Base-by-base conservation (phyloP, 1,139 yeast species). In the Kodamaea plutei region DNA sequence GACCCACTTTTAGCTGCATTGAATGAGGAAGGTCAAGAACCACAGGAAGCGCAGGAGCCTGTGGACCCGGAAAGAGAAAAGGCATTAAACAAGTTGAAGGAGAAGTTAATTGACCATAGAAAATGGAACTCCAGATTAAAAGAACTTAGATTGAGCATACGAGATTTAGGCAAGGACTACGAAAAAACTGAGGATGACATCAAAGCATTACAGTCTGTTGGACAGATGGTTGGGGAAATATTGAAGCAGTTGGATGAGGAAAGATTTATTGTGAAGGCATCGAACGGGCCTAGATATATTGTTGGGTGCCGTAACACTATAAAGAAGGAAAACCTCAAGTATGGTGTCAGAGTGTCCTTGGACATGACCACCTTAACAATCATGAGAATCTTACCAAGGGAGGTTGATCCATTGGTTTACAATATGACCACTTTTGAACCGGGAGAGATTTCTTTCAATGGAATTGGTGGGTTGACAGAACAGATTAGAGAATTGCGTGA, bases 351-450 rank as follows among this genome's bases (percentile, higher is more conserved):
- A 52, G 99, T 93, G 29, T 91, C 97, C 12, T 71, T 93, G 44
- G 99, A 93, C 58, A 93, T 93, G 85, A 93, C 98, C 11, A 93
- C 99, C 1, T 72, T 93, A 47, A 93, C 99, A 11, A 91, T 93
- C 42, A 93, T 93, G 99, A 76, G 98, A 51, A 82, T 93, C 31
- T 72, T 93, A 50, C 98, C 99, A 16, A 77, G 99, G 50, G 99
- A 93, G 59, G 97, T 94, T 29, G 98, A 93, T 60, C 99, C 99
- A 14, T 72, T 91, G 56, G 98, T 93, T 40, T 93, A 91, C 62
- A 93, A 91, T 61, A 93, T 93, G 99, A 91, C 98, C 5, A 82
- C 95, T 2, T 88, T 91, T 54, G 95, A 89, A 59, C 96, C 96
- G 7, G 98, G 96, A 39, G 96, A 88, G 50, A 79, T 91, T 40